Evolutionary conservation across 1,284 basidiomycete genomes (phyloP).

Genomic region (Papiliotrema laurentii): DNA sequence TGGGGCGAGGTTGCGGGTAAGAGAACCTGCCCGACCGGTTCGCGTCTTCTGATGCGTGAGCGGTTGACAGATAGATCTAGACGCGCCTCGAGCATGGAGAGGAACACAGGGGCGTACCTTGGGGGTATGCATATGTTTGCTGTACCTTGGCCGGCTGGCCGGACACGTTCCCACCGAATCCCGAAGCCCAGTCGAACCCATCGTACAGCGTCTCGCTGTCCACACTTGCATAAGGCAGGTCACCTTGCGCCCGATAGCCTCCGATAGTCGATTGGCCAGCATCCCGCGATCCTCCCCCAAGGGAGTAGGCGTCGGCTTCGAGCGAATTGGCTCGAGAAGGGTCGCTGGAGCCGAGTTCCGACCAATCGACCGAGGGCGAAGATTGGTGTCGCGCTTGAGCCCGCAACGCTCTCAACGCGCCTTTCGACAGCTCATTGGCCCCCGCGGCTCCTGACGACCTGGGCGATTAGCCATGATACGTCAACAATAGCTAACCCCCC

Average conservation of each 20-base stretch:
- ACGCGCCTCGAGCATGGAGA: not conserved
- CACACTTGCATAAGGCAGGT: not conserved
- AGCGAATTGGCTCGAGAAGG: slow-evolving; percentile 11
- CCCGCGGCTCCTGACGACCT: slow-evolving; percentile 4
- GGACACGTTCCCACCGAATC: not conserved
- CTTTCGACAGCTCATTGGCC: slow-evolving; percentile 29
- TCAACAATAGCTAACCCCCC: not conserved
- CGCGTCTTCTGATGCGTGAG: not conserved
- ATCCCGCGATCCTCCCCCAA: not conserved
- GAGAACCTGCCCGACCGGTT: too few species aligned
- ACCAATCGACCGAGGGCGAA: slow-evolving; percentile 19
- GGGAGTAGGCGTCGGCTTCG: not conserved
- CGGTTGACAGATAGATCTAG: not conserved
- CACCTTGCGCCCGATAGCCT: not conserved
- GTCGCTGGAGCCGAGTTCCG: slow-evolving; percentile 13
- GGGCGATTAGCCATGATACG: too few species aligned
- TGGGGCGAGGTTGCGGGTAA: slow-evolving; percentile 12
- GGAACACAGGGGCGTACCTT: not conserved
- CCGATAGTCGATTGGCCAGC: not conserved
- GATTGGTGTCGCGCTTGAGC: slow-evolving; percentile 25
- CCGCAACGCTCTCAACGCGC: slow-evolving; percentile 28
- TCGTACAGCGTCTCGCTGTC: not conserved
- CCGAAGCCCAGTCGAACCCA: not conserved
- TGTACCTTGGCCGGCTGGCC: not conserved
- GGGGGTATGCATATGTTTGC: slow-evolving; percentile 1